Percentiles rank a stretch among this genome's conserved stretches.
Evolutionary conservation across 1,284 basidiomycete genomes (phyloP).

Genomic region (Laetiporus sulphureus): DNA sequence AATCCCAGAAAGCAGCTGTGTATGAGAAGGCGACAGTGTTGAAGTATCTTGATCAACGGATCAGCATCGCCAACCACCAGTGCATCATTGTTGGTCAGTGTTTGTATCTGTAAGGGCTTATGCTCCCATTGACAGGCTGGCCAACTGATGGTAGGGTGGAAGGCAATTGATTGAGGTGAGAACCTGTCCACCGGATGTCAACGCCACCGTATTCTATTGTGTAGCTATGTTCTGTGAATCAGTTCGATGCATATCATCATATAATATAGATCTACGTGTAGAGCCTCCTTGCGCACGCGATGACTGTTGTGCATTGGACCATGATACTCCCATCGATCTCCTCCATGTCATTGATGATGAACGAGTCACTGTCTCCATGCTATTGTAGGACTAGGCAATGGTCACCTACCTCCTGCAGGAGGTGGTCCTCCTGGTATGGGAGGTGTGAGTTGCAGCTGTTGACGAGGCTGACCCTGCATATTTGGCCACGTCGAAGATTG

Average conservation of each 20-base stretch:
- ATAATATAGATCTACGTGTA: conserved; percentile 23
- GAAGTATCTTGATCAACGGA: conserved; percentile 26
- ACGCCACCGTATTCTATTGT: conserved; percentile 30
- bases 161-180: conserved; percentile 29
- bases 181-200: conserved; percentile 40
- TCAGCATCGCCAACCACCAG: no score
- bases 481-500: not conserved
- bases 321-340: conserved; percentile 13
- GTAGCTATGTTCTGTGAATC: conserved; percentile 26
- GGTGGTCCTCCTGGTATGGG: not conserved
- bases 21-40: conserved; percentile 41
- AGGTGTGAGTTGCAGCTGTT: not conserved
- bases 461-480: not conserved
- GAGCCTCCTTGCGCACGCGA: conserved; percentile 24
- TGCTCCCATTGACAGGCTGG: conserved; percentile 22
- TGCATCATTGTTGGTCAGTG: not conserved
- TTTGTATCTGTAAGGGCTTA: conserved; percentile 32
- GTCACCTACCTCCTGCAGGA: not conserved
- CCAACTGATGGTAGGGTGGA: conserved; percentile 26
- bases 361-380: conserved; percentile 19
- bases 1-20: conserved; percentile 35
- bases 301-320: conserved; percentile 24
- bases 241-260: no score
- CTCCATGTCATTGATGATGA: conserved; percentile 20
- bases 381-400: conserved; percentile 1